These are phyloP conservation scores for Nigrospora osmanthi DNA, from an alignment of 2,329 filamentous ascomycete species.

Conservation along the genomic window DNA sequence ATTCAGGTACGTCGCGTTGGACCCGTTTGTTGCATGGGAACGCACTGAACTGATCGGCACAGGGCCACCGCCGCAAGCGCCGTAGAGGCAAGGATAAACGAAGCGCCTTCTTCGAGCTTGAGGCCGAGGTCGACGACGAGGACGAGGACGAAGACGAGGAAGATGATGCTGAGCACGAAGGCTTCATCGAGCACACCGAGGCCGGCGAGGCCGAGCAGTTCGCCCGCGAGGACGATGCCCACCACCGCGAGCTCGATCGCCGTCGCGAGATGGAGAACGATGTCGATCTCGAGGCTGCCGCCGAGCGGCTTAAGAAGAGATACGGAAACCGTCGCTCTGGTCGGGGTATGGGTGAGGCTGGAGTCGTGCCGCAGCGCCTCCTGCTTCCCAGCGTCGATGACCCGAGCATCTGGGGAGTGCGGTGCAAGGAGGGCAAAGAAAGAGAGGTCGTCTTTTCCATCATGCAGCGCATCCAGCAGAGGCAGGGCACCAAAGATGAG, in stretches of 20 bases:
- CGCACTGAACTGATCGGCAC: neutral
- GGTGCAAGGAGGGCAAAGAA: slow-evolving; percentile 93
- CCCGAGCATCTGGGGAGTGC: slow-evolving; percentile 90
- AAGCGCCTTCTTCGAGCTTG: slow-evolving; percentile 90
- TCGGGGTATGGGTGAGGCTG: slow-evolving; percentile 58
- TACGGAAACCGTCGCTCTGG: slow-evolving; percentile 73
- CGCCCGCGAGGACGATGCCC: slow-evolving; percentile 78
- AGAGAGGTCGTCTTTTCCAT: slow-evolving; percentile 82
- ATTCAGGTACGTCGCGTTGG: slow-evolving; percentile 44
- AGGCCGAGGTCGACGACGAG: slow-evolving; percentile 96
- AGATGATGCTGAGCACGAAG: slow-evolving; percentile 77
- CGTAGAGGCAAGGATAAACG: slow-evolving; percentile 68
- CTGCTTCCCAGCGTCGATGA: slow-evolving; percentile 90
- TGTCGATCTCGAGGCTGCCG: slow-evolving; percentile 89
- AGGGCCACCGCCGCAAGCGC: slow-evolving; percentile 72
- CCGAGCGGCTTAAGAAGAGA: slow-evolving; percentile 75
- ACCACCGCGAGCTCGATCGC: slow-evolving; percentile 90
- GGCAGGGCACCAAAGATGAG: slow-evolving; percentile 68
- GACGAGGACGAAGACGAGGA: slow-evolving; percentile 85
- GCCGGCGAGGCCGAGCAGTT: slow-evolving; percentile 81
- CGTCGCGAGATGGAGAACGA: slow-evolving; percentile 80
- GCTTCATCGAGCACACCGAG: slow-evolving; percentile 83
- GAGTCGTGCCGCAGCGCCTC: slow-evolving; percentile 75
- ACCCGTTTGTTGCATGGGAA: neutral
- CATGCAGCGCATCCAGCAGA: slow-evolving; percentile 81